Evolutionary conservation across 345 rosid genomes (phyloP), one percentile per base, ranked within the genome.

Genomic region (Clarkia xantiana): DNA sequence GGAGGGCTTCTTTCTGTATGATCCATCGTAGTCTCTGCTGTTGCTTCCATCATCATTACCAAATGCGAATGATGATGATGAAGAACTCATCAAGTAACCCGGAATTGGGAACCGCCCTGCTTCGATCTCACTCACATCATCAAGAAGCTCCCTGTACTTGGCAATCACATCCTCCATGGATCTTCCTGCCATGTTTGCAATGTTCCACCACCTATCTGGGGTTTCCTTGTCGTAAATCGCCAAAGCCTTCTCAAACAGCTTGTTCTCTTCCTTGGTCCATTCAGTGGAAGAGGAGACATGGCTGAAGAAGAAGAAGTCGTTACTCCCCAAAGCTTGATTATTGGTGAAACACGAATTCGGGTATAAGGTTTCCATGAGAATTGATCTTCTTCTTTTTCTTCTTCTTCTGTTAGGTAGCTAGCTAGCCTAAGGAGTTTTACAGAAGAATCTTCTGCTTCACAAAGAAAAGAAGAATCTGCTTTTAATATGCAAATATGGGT

Each of bases 221-320:
- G 82, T 80, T 45, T 76, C 68, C 62, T 78, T 79, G 18, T 79
- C 70, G 47, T 54, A 78, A 11, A 78, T 65, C 0, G 95, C 95
- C 39, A 86, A 74, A 50, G 86, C 95, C 52, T 77, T 78, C 68
- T 86, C 95, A 25, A 86, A 86, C 55, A 25, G 57, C 69, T 86
- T 80, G 79, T 82, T 86, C 73, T 86, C 89, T 43, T 82, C 95
- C 66, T 52, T 72, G 34, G 76, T 78, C 95, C 95, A 86, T 59
- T 49, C 51, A 10, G 60, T 53, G 67, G 65, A 67, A 19, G 51
- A 41, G n/a, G n/a, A n/a, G n/a, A n/a, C n/a, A n/a, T n/a, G n/a
- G n/a, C n/a, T n/a, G n/a, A n/a, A n/a, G 50, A 18, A 44, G 39
- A 67, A 64, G 39, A 61, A 54, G 49, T 46, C 49, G 36, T 58